Conservation (phyloP, 1,284 basidiomycete species). For the Melampsora americana region DNA sequence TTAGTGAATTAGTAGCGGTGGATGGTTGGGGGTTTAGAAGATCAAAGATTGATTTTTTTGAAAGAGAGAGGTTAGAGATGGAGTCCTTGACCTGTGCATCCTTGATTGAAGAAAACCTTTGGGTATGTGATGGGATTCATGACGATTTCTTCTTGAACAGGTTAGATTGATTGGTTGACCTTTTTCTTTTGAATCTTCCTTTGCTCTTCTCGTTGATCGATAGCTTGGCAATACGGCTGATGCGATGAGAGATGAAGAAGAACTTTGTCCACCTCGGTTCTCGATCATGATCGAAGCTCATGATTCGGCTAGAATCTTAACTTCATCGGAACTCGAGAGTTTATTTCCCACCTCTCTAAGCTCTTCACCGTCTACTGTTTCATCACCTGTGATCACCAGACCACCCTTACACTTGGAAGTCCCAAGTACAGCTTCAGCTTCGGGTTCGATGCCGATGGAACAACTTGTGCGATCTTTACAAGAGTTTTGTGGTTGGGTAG, state of each 20-base stretch:
- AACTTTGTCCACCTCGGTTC: conserved; percentile 64
- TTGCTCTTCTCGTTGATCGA: conserved; percentile 49
- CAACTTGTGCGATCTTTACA: conserved; percentile 54
- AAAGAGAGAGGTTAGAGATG: conserved; percentile 80
- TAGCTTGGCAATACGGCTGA: conserved; percentile 32
- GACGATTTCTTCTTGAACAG: neutral
- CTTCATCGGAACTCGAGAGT: conserved; percentile 63
- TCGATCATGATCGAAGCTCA: conserved; percentile 82
- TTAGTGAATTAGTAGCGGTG: conserved; percentile 60
- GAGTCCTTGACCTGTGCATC: conserved; percentile 76
- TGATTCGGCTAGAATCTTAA: conserved; percentile 66
- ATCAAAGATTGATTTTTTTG: conserved; percentile 58
- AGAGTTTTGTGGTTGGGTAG: conserved; percentile 54
- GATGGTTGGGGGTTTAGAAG: conserved; percentile 57
- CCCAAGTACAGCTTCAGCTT: conserved; percentile 62
- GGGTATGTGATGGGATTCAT: conserved; percentile 55
- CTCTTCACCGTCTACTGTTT: conserved; percentile 66
- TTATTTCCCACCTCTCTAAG: conserved; percentile 57
- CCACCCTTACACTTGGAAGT: conserved; percentile 50
- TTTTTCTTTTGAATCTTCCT: no score
- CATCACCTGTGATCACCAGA: conserved; percentile 47
- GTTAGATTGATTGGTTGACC: neutral
- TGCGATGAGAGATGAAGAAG: conserved; percentile 12
- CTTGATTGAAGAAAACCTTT: conserved; percentile 67
- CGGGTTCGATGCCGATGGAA: conserved; percentile 62